phyloP scores from a whole-genome alignment of 176 grass and related monocot species.

The Musa itinerans region DNA sequence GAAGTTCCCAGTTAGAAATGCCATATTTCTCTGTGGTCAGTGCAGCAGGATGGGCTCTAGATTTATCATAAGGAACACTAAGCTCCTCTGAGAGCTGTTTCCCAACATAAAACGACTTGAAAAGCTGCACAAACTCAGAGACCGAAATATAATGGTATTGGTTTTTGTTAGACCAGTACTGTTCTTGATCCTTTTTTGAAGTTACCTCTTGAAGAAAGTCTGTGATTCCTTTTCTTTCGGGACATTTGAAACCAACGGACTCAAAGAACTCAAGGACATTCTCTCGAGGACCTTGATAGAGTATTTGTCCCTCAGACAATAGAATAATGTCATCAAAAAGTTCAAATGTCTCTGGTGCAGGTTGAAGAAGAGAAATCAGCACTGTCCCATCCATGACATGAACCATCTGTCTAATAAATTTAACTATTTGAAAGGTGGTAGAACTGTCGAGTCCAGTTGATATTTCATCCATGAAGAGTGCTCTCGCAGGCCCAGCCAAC shows the following conservation, averaged over 20 bases:
- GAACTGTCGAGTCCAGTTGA: conserved; percentile 71
- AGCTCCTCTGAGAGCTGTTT: conserved; percentile 31
- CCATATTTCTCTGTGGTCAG: conserved; percentile 47
- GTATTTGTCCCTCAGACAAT: conserved; percentile 52
- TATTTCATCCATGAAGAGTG: conserved; percentile 80
- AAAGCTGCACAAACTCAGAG: conserved; percentile 34
- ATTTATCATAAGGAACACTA: conserved; percentile 44
- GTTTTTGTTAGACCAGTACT: conserved; percentile 36
- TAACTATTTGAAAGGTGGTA: conserved; percentile 65
- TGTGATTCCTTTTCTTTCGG: conserved; percentile 48
- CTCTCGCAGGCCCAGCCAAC: conserved; percentile 52
- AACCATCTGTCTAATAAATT: conserved; percentile 46
- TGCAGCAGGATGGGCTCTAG: conserved; percentile 46
- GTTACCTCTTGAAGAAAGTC: conserved; percentile 72
- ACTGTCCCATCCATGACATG: conserved; percentile 61
- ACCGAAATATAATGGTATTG: conserved; percentile 39
- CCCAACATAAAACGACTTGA: conserved; percentile 47
- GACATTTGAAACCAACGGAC: conserved; percentile 42
- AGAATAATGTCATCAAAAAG: conserved; percentile 65
- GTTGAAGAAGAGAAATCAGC: conserved; percentile 61
- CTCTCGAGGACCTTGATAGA: conserved; percentile 59
- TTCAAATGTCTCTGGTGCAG: conserved; percentile 65
- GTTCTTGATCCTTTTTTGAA: conserved; percentile 57
- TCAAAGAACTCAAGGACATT: conserved; percentile 52
- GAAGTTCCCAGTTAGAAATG: conserved; percentile 40